phyloP scores from a whole-genome alignment of 1,139 yeast species.

The Petasospora rhodanensis region DNA sequence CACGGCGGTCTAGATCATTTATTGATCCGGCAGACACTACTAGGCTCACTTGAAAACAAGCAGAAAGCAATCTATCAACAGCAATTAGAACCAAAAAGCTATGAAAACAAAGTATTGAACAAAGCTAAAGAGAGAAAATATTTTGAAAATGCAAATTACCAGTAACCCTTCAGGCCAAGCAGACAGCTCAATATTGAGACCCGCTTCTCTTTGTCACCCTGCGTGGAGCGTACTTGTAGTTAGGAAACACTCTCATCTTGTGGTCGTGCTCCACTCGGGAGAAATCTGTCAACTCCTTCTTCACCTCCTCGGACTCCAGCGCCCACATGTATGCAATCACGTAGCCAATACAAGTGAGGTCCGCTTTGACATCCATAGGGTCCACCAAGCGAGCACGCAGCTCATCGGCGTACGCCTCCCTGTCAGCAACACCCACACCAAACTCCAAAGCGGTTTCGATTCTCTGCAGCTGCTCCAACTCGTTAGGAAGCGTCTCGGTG shows the following conservation, averaged over 20 bases:
- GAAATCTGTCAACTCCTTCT: constrained; percentile 34
- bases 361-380: constrained; percentile 4
- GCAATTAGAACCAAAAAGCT: too few relatives aligned
- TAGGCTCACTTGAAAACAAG: too few relatives aligned
- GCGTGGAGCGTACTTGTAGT: constrained; percentile 43
- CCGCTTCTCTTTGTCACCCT: too few relatives aligned
- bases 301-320: constrained; percentile 35
- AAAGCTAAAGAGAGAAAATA: too few relatives aligned
- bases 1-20: too few relatives aligned
- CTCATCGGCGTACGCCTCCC: constrained; percentile 1
- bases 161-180: too few relatives aligned
- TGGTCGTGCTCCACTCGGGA: constrained; percentile 39
- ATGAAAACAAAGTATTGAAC: too few relatives aligned
- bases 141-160: too few relatives aligned
- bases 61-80: too few relatives aligned
- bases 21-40: too few relatives aligned
- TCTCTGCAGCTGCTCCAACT: background rate
- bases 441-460: background rate
- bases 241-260: constrained; percentile 39
- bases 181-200: too few relatives aligned
- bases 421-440: background rate
- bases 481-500: constrained; percentile 28
- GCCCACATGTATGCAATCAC: constrained; percentile 45
- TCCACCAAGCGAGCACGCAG: constrained; percentile 2
- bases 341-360: constrained; percentile 26